A percentile compares a stretch with the other conserved stretches of the same genome.
Conservation (phyloP, 805 yeast genomes). For the Candida nitratophila region DNA sequence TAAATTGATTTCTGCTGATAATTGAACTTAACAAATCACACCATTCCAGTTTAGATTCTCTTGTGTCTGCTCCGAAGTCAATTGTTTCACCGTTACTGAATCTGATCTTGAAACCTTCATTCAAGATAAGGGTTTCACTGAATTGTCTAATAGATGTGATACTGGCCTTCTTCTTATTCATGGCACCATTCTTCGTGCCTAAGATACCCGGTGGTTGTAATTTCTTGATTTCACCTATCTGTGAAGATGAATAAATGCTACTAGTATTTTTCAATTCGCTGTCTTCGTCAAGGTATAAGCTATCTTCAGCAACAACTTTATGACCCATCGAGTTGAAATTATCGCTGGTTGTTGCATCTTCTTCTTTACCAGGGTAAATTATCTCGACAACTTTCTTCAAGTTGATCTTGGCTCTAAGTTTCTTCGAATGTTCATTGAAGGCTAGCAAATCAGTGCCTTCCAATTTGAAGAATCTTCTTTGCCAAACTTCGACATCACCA, state of each 20-base stretch:
- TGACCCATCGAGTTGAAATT: background rate
- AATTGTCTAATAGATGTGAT: slow-evolving; percentile 40
- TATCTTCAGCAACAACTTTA: no score
- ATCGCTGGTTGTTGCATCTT: slow-evolving; percentile 14
- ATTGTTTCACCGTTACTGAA: slow-evolving; percentile 79
- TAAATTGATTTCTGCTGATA: slow-evolving; percentile 30
- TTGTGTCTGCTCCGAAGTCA: slow-evolving; percentile 78
- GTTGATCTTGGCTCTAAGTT: slow-evolving; percentile 71
- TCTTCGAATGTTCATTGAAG: slow-evolving; percentile 60
- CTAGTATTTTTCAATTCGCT: slow-evolving; percentile 13
- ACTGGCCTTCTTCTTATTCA: background rate
- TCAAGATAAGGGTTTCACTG: slow-evolving; percentile 63
- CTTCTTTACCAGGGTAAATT: slow-evolving; percentile 32
- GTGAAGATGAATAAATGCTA: slow-evolving; percentile 2
- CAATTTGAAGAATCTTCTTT: slow-evolving; percentile 69
- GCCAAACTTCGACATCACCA: slow-evolving; percentile 75
- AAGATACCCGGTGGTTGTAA: slow-evolving; percentile 1
- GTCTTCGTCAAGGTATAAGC: no score
- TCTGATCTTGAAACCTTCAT: slow-evolving; percentile 66
- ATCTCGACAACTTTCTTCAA: slow-evolving; percentile 57
- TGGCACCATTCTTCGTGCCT: no score
- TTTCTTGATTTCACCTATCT: background rate
- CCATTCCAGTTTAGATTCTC: slow-evolving; percentile 60
- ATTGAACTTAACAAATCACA: slow-evolving; percentile 48
- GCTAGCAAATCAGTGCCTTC: slow-evolving; percentile 68